Evolutionary conservation across 169 alveolate genomes (phyloP), one percentile per base, ranked within the genome.

Genomic region (Eimeria necatrix): DNA sequence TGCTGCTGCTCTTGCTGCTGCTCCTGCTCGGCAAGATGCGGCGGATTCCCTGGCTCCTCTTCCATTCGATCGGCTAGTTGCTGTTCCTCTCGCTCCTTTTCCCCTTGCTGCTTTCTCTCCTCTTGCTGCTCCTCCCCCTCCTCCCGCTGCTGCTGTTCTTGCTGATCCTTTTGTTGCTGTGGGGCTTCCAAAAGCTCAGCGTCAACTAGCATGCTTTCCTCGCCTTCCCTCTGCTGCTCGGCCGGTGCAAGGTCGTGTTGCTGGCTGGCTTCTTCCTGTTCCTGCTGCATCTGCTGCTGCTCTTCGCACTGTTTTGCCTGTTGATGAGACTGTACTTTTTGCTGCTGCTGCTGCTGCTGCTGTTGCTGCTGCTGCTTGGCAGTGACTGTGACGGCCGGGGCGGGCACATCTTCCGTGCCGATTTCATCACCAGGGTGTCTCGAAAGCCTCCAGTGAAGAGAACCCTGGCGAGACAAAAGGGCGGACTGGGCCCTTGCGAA

Each of bases 311-410:
- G 46, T 14, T 9, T n/a, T 16, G 12, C 41, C n/a, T 24, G 46
- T 0, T 68, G 80, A 68, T 12, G 32, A 2, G 1, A 6, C 4
- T 68, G 22, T 24, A 68, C 80, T 16, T 12, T 6, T 8, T 16
- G 14, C 80, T 68, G 22, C 32, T 68, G 80, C 80, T 22, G 80
- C 22, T 68, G n/a, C 32, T 68, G n/a, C n/a, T 16, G 80, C 80
- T 68, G 80, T 24, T 68, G 80, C 32, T n/a, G 80, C 48, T 24
- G 48, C 80, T 8, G n/a, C 68, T 56, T 56, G 68, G 20, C 68
- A 18, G 68, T 56, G 68, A 56, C 22, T 14, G 68, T 56, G 68
- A 56, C 68, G 2, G 68, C 22, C 20, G 68, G 68, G 4, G 68
- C 68, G 12, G 68, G 68, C 22, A 18, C 20, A 3, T 18, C 68